Percentiles rank a stretch among this genome's conserved stretches.
Conservation (phyloP, 2,329 filamentous ascomycete genomes). For the Pseudogymnoascus sp. region DNA sequence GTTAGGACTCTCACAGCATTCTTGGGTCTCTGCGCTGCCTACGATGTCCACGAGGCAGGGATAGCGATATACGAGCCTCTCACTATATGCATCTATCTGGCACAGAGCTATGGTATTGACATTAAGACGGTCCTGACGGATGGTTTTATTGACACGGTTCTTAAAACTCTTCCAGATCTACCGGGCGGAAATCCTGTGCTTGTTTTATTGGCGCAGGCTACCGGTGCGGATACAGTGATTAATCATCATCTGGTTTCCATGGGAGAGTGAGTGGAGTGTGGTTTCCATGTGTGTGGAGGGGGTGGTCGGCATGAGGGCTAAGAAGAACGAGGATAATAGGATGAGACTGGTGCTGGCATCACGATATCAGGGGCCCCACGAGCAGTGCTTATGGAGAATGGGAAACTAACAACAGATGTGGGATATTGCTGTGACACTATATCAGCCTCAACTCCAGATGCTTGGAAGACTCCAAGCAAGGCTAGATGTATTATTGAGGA, state of each 20-base stretch:
- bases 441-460: neutral
- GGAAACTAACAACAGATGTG: neutral
- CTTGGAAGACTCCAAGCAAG: neutral
- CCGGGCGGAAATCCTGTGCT: neutral
- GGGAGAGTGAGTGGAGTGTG: neutral
- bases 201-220: neutral
- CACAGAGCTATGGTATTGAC: neutral
- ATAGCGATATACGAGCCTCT: neutral
- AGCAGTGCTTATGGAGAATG: neutral
- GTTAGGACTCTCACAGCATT: neutral
- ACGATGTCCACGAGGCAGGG: conserved; percentile 2
- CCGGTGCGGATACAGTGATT: neutral
- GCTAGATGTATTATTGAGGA: neutral
- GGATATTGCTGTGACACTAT: neutral
- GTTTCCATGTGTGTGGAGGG: neutral
- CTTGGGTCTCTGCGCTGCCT: neutral
- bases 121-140: neutral
- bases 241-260: neutral
- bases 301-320: neutral
- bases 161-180: neutral
- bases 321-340: neutral
- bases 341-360: neutral
- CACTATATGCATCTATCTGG: neutral
- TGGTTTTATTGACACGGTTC: neutral
- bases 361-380: neutral